Evolutionary conservation across 306 rosid species (phyloP), one percentile per base, ranked within the genome.

Genomic region (Hippophae gyantsensis): DNA sequence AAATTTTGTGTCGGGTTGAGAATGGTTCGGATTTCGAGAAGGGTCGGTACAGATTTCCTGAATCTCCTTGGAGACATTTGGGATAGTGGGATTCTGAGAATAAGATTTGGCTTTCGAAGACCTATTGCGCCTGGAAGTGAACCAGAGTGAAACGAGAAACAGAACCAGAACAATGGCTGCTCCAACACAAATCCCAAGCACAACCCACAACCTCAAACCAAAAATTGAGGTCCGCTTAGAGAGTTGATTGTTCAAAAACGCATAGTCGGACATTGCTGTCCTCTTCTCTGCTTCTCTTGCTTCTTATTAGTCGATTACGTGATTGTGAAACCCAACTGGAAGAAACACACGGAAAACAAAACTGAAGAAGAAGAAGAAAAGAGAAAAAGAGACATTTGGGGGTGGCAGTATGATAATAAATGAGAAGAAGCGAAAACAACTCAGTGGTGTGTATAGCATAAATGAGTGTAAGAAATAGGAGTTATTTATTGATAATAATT

Each of bases 111-210:
- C 40, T 44, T 38, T 66, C 6, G 73, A 58, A 13, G 77, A 64
- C 23, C 56, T 9, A 44, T 73, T 69, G 8, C 81, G 76, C 54
- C 79, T 72, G 3, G 81, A 75, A 12, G 77, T 78, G 81, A 81
- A 74, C 79, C 83, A 81, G 40, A 82, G 67, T 0, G 88, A 82
- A 9, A 82, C 67, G 58, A 79, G 82, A 54, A 82, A 82, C 42
- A 82, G 78, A n/a, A 79, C 82, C 0, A 82, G 47, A 25, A 82
- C 88, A 46, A 79, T 82, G 75, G 82, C 82, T 5, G 88, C 88
- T 12, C 84, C 88, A 6, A 82, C 88, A 44, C 84, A 67, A 23
- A 82, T 79, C n/a, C 88, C 88, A 55, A 82, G 69, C 42, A 79
- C 82, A 1, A 82, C 84, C 88, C 88, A 79, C 61, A 82, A 71